Conservation (phyloP, 352 stramenopile species). For the Phytophthora niederhauseri region DNA sequence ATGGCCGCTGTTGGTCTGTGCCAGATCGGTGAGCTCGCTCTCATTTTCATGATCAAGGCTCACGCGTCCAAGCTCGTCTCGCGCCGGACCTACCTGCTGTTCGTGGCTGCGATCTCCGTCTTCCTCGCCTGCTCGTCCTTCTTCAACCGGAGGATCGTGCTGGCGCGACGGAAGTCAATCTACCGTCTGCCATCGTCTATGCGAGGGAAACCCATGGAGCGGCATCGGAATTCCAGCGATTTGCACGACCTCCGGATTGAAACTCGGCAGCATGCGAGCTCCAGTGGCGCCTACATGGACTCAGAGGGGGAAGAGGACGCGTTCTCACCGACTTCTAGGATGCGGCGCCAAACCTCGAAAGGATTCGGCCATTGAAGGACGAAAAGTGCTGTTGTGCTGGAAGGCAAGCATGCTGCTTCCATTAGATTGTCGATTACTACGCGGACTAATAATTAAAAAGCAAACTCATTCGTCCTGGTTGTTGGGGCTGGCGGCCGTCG, state of each 20-base stretch:
- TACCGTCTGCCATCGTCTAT: conserved; percentile 58
- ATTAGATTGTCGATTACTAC: conserved; percentile 29
- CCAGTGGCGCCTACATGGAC: conserved; percentile 36
- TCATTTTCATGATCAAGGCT: conserved; percentile 93
- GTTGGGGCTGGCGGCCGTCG: conserved; percentile 17
- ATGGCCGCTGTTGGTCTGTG: conserved; percentile 76
- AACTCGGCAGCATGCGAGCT: conserved; percentile 25
- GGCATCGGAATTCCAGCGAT: conserved; percentile 23
- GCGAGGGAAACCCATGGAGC: conserved; percentile 24
- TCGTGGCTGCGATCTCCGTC: conserved; percentile 79
- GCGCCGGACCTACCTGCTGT: conserved; percentile 81
- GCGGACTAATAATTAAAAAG: conserved; percentile 37
- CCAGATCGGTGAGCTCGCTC: conserved; percentile 83
- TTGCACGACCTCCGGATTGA: conserved; percentile 18
- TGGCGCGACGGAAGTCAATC: conserved; percentile 63
- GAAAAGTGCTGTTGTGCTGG: neutral
- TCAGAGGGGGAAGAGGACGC: conserved; percentile 35
- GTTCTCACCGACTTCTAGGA: conserved; percentile 35
- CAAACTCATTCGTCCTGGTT: conserved; percentile 43
- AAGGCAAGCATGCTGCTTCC: conserved; percentile 10
- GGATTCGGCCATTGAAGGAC: conserved; percentile 13
- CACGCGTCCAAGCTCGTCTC: conserved; percentile 85
- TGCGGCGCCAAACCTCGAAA: conserved; percentile 38
- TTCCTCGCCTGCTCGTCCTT: conserved; percentile 86
- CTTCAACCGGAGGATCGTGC: conserved; percentile 74